These are phyloP conservation scores for Phellopilus nigrolimitatus DNA, from an alignment of 1,284 basidiomycete species.

Conservation along the genomic window DNA sequence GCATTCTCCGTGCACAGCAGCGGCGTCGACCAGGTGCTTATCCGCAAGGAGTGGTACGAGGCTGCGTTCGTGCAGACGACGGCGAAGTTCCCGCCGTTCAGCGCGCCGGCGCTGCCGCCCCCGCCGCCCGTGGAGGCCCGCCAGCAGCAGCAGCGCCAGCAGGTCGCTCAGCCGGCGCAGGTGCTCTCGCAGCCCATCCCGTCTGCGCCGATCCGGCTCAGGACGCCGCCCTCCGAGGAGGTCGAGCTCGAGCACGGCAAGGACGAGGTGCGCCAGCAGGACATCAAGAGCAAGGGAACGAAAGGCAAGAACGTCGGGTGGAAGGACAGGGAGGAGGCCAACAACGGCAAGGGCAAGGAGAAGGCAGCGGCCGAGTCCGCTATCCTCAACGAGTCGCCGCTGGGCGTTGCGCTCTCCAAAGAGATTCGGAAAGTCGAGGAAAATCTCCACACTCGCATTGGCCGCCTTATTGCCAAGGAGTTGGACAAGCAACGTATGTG, in stretches of 20 bases:
- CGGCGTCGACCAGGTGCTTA: conserved; percentile 78
- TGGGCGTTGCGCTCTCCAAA: conserved; percentile 54
- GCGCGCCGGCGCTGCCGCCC: conserved; percentile 24
- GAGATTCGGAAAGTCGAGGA: conserved; percentile 81
- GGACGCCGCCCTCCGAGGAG: conserved; percentile 71
- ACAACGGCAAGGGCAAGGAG: conserved; percentile 39
- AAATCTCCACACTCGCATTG: conserved; percentile 66
- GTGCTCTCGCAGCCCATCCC: conserved; percentile 26
- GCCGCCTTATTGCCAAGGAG: conserved; percentile 72
- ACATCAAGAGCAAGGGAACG: conserved; percentile 51
- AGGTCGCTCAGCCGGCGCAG: conserved; percentile 22
- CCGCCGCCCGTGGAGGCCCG: conserved; percentile 35
- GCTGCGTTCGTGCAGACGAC: conserved; percentile 48
- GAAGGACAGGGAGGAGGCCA: conserved; percentile 36
- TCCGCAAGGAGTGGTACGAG: conserved; percentile 78
- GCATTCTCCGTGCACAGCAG: conserved; percentile 78
- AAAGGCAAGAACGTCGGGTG: conserved; percentile 44
- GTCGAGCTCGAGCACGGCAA: conserved; percentile 57
- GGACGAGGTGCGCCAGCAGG: conserved; percentile 50
- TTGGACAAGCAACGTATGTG: conserved; percentile 82
- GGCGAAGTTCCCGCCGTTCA: conserved; percentile 59
- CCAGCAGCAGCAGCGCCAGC: conserved; percentile 34
- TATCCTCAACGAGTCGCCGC: conserved; percentile 43
- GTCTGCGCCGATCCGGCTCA: conserved; percentile 38
- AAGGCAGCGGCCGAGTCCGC: conserved; percentile 35